These are phyloP conservation scores for Phellinidium pouzarii DNA, from an alignment of 1,284 basidiomycete species.

Conservation along the genomic window DNA sequence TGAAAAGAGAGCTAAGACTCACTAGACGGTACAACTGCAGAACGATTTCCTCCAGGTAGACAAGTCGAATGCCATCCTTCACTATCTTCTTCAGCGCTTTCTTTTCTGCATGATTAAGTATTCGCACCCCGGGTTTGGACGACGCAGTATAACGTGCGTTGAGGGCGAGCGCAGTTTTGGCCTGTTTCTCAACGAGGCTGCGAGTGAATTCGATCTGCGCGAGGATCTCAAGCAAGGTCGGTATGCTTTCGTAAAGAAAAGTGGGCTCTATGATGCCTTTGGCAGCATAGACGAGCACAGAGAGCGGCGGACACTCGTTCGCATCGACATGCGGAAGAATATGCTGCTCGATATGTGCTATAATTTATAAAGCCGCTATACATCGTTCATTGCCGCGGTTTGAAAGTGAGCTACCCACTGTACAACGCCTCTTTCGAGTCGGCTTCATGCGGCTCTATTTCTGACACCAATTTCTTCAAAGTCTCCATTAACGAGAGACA, in stretches of 20 bases:
- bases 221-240: constrained; percentile 5
- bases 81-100: constrained; percentile 1
- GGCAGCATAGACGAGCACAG: background rate
- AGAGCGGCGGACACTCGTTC: background rate
- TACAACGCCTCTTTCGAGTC: background rate
- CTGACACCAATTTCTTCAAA: background rate
- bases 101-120: background rate
- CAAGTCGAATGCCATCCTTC: background rate
- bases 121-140: background rate
- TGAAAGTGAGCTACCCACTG: background rate
- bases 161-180: background rate
- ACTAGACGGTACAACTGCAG: constrained; percentile 8
- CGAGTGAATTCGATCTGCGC: constrained; percentile 7
- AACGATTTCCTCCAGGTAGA: background rate
- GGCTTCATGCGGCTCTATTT: background rate
- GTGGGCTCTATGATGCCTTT: background rate
- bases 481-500: background rate
- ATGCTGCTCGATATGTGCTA: constrained; percentile 2
- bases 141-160: background rate
- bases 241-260: background rate
- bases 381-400: background rate
- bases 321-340: background rate
- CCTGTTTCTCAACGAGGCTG: background rate
- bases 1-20: background rate
- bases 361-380: background rate